Base-by-base conservation (phyloP, 1,139 yeast genomes). In the Blastobotrys buckinghamii region DNA sequence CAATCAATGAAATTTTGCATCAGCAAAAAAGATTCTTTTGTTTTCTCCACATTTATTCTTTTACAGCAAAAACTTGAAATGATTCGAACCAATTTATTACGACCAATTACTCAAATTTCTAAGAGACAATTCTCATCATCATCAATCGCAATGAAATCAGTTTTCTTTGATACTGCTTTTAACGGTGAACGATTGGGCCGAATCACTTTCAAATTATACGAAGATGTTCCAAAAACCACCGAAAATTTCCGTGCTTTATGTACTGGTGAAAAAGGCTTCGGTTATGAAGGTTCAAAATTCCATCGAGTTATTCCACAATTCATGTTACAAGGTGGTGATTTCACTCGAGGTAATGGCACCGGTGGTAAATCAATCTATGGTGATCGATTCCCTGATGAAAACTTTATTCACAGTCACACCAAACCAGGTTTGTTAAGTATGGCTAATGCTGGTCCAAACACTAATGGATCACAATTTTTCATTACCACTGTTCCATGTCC, bases 381-480 rank as follows among this genome's bases (percentile, higher is more conserved):
- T 68, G 83, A 79, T 66, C 84, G 83, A 76, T 92, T 92, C 74
- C 83, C 94, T 56, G 97, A 92, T 68, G 97, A 92, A 81, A 89
- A 90, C 88, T 90, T 90, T 70, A 56, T 70, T 73, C 79, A 76
- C 79, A 84, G 69, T 69, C 97, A 90, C 82, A 79, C 77, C 75
- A 83, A 77, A 73, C 96, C 97, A 65, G 97, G 97, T 76, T 79
- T 90, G 66, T 81, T 92, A 70, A 87, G 96, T 64, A 92, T 92
- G 98, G 98, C 98, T 72, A 92, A 92, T 69, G 97, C 97, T 64
- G 98, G 98, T 69, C 96, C 96, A 74, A 88, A 90, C 90, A 90
- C 97, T 82, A 92, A 92, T 78, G 98, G 98, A 60, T 90, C 97
- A 53, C 98, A 92, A 77, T 92, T 92, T 79, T 92, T 92, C 82